Conservation (phyloP, 2,329 filamentous ascomycete genomes). For the Emmonsiellopsis sp. region DNA sequence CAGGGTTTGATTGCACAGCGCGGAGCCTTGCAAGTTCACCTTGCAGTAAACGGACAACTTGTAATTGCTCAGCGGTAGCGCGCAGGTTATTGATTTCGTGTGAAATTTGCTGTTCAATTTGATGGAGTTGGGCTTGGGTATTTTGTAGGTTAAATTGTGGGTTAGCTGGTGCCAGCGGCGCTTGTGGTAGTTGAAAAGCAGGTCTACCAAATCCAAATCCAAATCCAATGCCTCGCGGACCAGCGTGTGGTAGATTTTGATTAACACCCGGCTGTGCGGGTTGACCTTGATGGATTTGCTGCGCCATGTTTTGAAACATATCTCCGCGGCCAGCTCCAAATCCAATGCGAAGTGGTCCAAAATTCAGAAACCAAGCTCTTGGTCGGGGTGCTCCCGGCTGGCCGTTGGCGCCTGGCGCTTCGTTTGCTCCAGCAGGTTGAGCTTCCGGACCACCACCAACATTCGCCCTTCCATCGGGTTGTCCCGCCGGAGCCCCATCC, state of each 20-base stretch:
- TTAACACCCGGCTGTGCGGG: constrained; percentile 25
- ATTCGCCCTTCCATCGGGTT: background rate
- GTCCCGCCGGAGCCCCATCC: background rate
- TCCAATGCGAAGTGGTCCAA: constrained; percentile 66
- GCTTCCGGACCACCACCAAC: constrained; percentile 11
- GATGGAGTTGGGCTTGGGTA: constrained; percentile 51
- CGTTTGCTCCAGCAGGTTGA: constrained; percentile 24
- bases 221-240: constrained; percentile 30
- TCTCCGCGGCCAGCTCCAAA: constrained; percentile 56
- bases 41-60: constrained; percentile 57
- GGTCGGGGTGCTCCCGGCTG: constrained; percentile 28
- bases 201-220: constrained; percentile 32
- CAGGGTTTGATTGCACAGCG: constrained; percentile 30
- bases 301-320: constrained; percentile 54
- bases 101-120: constrained; percentile 59
- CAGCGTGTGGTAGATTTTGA: constrained; percentile 7
- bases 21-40: constrained; percentile 59
- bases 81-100: constrained; percentile 57
- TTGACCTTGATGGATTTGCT: constrained; percentile 48
- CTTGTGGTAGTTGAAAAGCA: constrained; percentile 12
- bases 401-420: constrained; percentile 28
- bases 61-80: constrained; percentile 56
- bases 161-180: constrained; percentile 1
- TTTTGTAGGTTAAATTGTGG: constrained; percentile 14
- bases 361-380: constrained; percentile 55